Percentiles rank a stretch among this genome's conserved stretches.
Evolutionary conservation across 345 rosid species (phyloP).

Genomic region (Citrus reticulata): DNA sequence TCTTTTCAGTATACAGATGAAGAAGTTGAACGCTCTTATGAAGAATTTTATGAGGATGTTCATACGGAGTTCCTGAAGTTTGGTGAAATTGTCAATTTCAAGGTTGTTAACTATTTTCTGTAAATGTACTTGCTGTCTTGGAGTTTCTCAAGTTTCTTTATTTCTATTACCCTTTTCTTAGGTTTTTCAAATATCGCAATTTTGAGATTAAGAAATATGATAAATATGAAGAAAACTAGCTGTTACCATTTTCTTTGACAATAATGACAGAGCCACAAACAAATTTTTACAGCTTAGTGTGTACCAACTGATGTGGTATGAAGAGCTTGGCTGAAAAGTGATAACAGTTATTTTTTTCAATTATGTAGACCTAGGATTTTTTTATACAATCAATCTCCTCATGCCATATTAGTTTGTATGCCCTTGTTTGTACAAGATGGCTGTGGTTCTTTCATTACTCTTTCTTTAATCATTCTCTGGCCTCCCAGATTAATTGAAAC

Average conservation of each 20-base stretch:
- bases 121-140: neutral
- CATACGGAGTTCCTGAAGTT: slow-evolving; percentile 94
- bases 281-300: too few relatives aligned
- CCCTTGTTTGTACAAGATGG: too few relatives aligned
- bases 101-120: slow-evolving; percentile 46
- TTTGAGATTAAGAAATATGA: neutral
- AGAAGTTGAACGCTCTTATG: slow-evolving; percentile 74
- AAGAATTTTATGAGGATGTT: slow-evolving; percentile 97
- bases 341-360: too few relatives aligned
- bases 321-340: too few relatives aligned
- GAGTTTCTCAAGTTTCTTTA: neutral
- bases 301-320: too few relatives aligned
- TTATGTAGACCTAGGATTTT: too few relatives aligned
- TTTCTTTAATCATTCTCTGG: neutral
- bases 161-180: neutral
- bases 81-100: slow-evolving; percentile 93
- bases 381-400: too few relatives aligned
- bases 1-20: slow-evolving; percentile 83
- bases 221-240: neutral
- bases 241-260: neutral
- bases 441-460: too few relatives aligned
- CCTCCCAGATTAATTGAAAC: neutral
- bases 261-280: too few relatives aligned
- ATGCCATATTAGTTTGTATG: too few relatives aligned
- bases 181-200: neutral